Conservation (phyloP, 139 green algal species). For the Desmodesmus armatus region DNA sequence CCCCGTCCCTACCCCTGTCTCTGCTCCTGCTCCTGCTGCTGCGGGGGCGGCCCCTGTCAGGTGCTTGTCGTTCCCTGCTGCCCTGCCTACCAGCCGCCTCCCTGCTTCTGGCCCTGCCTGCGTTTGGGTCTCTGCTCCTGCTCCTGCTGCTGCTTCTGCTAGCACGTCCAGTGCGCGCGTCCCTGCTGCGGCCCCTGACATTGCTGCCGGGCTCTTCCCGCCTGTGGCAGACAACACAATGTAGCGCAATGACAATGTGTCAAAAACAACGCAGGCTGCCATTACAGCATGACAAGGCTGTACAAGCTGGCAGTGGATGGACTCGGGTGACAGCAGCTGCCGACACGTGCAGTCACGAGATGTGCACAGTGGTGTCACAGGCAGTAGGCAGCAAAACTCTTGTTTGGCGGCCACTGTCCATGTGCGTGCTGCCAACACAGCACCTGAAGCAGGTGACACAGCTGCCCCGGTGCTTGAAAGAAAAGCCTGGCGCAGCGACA, state of each 20-base stretch:
- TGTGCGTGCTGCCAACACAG: too few species aligned
- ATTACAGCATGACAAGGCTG: neutral
- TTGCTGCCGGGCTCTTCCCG: neutral
- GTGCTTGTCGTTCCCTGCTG: too few species aligned
- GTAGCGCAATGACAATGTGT: too few species aligned
- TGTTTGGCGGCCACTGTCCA: too few species aligned
- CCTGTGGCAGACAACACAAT: too few species aligned
- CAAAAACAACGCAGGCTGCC: neutral
- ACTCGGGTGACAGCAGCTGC: neutral
- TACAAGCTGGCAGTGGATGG: neutral
- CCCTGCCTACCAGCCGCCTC: neutral
- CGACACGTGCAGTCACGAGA: neutral
- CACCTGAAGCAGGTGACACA: neutral
- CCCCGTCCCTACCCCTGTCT: neutral
- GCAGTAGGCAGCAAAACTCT: too few species aligned
- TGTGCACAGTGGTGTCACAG: too few species aligned
- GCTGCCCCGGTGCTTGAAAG: neutral
- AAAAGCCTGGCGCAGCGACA: neutral
- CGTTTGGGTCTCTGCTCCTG: neutral
- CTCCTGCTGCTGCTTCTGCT: constrained; percentile 8
- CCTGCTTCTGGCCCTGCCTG: neutral
- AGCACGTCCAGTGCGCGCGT: neutral
- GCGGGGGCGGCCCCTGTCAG: too few species aligned
- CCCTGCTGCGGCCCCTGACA: neutral
- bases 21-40: constrained; percentile 2